These are phyloP conservation scores for Hypoxylon lenormandii DNA, from an alignment of 495 filamentous ascomycete species.

Conservation along the genomic window DNA sequence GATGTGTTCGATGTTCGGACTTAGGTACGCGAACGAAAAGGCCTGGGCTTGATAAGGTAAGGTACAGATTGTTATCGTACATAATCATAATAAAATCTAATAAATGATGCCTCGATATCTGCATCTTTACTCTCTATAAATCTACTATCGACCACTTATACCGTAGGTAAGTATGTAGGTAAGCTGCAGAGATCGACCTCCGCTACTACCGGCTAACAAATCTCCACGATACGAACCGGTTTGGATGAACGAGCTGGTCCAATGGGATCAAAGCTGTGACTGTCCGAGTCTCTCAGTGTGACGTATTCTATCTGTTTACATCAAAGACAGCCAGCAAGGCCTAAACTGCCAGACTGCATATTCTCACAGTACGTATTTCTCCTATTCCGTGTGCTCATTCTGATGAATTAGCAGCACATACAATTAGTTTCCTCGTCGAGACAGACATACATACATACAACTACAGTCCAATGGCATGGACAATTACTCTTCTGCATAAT, in stretches of 20 bases:
- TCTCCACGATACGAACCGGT: conserved; percentile 29
- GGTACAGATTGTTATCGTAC: conserved; percentile 3
- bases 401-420: not conserved
- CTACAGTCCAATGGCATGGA: no score
- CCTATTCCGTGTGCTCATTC: not conserved
- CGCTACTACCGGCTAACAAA: conserved; percentile 25
- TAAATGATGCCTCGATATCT: conserved; percentile 17
- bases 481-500: no score
- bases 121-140: conserved; percentile 6
- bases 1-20: no score
- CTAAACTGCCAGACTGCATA: not conserved
- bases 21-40: conserved; percentile 13
- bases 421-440: not conserved
- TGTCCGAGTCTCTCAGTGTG: conserved; percentile 18
- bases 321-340: not conserved
- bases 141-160: no score
- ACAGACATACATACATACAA: no score
- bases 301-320: conserved; percentile 31
- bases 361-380: not conserved
- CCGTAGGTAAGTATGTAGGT: conserved; percentile 12
- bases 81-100: no score
- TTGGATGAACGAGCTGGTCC: conserved; percentile 24
- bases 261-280: conserved; percentile 20
- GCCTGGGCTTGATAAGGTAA: conserved; percentile 32
- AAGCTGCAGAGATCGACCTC: conserved; percentile 21